A percentile compares a stretch with the other conserved stretches of the same genome.
Conservation (phyloP, 176 grass and related monocot genomes). For the Cenchrus americanus region DNA sequence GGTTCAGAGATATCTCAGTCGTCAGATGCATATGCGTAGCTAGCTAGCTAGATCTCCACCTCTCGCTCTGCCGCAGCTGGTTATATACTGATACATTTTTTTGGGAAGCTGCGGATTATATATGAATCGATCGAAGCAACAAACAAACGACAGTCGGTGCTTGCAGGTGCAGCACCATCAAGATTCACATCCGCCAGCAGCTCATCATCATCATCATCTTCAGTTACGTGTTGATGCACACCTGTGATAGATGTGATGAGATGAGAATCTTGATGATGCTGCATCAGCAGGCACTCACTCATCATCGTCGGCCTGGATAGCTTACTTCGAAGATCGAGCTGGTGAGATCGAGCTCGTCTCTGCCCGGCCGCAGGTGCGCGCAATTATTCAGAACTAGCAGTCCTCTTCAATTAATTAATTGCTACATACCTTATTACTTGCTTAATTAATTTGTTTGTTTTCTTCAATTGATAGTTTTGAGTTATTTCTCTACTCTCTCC, state of each 20-base stretch:
- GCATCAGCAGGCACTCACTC: conserved; percentile 78
- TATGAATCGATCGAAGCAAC: background rate
- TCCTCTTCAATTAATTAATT: too few species aligned
- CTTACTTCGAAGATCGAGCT: too few species aligned
- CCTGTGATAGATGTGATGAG: too few species aligned
- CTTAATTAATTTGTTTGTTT: too few species aligned
- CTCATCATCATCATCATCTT: conserved; percentile 41
- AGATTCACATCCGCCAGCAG: conserved; percentile 93
- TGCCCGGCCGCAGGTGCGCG: too few species aligned
- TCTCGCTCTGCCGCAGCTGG: background rate
- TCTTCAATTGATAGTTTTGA: too few species aligned
- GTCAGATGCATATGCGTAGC: background rate
- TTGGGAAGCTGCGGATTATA: background rate
- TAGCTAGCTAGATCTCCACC: background rate
- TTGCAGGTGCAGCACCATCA: conserved; percentile 89
- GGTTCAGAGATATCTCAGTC: background rate
- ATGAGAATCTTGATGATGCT: conserved; percentile 99
- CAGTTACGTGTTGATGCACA: background rate
- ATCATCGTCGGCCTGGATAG: background rate
- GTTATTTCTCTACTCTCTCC: too few species aligned
- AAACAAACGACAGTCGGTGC: conserved; percentile 63
- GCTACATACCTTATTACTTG: too few species aligned
- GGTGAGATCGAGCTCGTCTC: too few species aligned
- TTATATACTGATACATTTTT: background rate
- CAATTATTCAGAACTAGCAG: too few species aligned